phyloP scores from a whole-genome alignment of 2,329 filamentous ascomycete species.

The Pseudogymnoascus sp. region DNA sequence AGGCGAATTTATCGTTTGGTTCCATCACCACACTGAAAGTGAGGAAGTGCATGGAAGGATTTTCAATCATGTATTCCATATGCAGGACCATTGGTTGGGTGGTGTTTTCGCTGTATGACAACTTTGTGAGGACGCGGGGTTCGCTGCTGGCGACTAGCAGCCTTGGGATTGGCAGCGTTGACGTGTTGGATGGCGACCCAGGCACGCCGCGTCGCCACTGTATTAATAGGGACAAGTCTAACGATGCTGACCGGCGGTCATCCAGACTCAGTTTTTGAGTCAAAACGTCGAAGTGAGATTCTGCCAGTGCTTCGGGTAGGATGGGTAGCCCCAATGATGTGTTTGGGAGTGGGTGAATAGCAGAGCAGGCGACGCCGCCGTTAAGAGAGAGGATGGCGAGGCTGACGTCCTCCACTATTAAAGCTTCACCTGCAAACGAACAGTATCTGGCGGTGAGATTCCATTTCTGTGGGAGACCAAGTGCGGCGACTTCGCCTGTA shows the following conservation, averaged over 20 bases:
- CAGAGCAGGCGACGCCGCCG: slow-evolving; percentile 53
- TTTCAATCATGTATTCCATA: slow-evolving; percentile 71
- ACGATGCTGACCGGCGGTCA: slow-evolving; percentile 64
- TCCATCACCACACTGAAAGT: slow-evolving; percentile 93
- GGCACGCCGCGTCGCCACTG: slow-evolving; percentile 59
- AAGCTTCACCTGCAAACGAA: slow-evolving; percentile 63
- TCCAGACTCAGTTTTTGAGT: slow-evolving; percentile 73
- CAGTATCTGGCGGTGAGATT: slow-evolving; percentile 63
- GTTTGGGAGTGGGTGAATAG: slow-evolving; percentile 32
- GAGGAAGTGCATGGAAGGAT: slow-evolving; percentile 87
- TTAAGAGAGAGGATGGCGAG: slow-evolving; percentile 54
- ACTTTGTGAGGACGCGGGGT: slow-evolving; percentile 63
- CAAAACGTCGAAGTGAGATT: slow-evolving; percentile 64
- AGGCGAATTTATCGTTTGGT: slow-evolving; percentile 83
- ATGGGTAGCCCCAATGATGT: slow-evolving; percentile 35
- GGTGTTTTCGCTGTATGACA: slow-evolving; percentile 35
- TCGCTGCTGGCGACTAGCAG: slow-evolving; percentile 76
- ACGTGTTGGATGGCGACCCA: slow-evolving; percentile 43
- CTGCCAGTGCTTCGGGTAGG: slow-evolving; percentile 58
- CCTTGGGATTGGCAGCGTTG: slow-evolving; percentile 67
- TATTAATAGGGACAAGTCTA: slow-evolving; percentile 69
- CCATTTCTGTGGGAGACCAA: slow-evolving; percentile 75
- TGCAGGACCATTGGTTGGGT: slow-evolving; percentile 30
- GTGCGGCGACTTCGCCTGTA: slow-evolving; percentile 27
- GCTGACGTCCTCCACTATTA: slow-evolving; percentile 55